Base-by-base conservation (phyloP, 1,139 yeast species). In the Suzukiozyma palmioleophila region DNA sequence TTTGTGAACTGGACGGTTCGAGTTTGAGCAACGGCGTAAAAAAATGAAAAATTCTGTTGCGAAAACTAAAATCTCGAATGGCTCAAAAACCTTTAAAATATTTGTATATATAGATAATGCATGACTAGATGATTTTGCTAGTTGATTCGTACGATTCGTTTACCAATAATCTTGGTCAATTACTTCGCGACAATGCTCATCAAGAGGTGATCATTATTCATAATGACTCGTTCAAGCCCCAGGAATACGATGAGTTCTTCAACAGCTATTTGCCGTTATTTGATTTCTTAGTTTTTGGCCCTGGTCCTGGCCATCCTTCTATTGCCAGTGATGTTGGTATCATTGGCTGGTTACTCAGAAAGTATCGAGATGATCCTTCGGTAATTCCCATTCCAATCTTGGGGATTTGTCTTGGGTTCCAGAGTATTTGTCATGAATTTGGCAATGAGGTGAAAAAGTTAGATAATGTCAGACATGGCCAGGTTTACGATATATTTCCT, bases 121-220 rank as follows among this genome's bases (percentile, higher is more conserved):
- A 28, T 28, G 26, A 25, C 3, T 33, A 12, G 33, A 70, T 70
- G 77, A 76, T 87, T 40, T 77, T 92, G 14, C 76, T 92, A 44
- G 78, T 92, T 15, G 98, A 92, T 59, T 89, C 96, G 5, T 90
- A 92, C 55, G 98, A 92, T 59, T 90, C 97, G 9, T 92, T 90
- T 69, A 84, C 97, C 3, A 85, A 79, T 62, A 92, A 92, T 56
- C 75, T 92, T 40, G 77, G 79, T 27, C 74, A 77, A 41, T 70
- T 90, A 27, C 60, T 92, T n/a, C 77, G 73, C 46, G 59, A 61
- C 13, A 68, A 78, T 10, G 73, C 84, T 0, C 71, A 69, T 0
- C 73, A 76, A 29, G 60, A 68, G 28, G 92, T 88, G 10, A 63
- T 75, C 27, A 82, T 86, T 2, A 77, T 89, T 32, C 92, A 84